Percentiles rank a stretch among this genome's conserved stretches.
Evolutionary conservation across 2,329 filamentous ascomycete genomes (phyloP).

Genomic region (Grosmannia huntii): DNA sequence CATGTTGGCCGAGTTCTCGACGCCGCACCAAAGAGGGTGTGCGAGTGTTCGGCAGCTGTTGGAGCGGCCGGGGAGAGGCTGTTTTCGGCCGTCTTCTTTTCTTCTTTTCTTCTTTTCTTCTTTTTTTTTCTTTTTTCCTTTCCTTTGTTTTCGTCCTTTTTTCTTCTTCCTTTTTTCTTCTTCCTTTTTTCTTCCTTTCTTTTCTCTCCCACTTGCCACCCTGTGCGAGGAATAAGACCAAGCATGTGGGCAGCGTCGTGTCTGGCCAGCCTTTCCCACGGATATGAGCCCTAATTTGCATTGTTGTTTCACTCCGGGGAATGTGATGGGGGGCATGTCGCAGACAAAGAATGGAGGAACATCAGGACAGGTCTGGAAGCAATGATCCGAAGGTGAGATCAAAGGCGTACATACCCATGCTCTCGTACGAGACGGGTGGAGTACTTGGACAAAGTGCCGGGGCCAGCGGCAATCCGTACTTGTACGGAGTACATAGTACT

Average conservation of each 20-base stretch:
- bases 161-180: no score
- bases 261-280: background rate
- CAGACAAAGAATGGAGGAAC: background rate
- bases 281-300: background rate
- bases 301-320: background rate
- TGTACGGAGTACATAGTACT: background rate
- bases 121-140: background rate
- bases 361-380: background rate
- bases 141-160: background rate
- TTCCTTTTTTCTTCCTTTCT: background rate
- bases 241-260: background rate
- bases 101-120: background rate
- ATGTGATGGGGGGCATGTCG: background rate
- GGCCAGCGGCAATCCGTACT: background rate
- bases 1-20: background rate
- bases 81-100: background rate
- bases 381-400: background rate
- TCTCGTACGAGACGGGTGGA: background rate
- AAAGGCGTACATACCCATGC: background rate
- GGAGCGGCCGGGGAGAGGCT: background rate
- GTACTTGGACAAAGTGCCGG: background rate
- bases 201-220: background rate
- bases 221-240: background rate
- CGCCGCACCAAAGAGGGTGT: background rate
- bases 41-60: background rate